Conservation (phyloP, 2,329 filamentous ascomycete species). For the Aspergillus proliferans region DNA sequence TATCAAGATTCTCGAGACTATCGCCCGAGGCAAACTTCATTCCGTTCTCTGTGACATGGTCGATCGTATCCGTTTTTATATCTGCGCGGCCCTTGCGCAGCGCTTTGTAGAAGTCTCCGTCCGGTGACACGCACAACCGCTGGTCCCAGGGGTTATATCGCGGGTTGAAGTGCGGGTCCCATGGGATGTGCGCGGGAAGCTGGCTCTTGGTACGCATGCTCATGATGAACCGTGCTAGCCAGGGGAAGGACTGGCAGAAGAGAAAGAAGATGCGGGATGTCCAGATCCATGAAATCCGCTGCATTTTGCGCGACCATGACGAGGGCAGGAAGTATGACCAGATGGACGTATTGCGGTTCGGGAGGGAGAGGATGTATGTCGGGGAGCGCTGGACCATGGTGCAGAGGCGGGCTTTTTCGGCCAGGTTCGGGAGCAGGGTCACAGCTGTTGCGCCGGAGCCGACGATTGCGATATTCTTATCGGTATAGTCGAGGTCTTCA, state of each 20-base stretch:
- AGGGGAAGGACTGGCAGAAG: constrained; percentile 51
- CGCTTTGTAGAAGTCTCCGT: constrained; percentile 53
- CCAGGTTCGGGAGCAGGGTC: constrained; percentile 66
- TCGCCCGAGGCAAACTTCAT: constrained; percentile 45
- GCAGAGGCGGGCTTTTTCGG: constrained; percentile 57
- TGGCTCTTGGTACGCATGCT: constrained; percentile 39
- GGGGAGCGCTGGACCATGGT: constrained; percentile 80
- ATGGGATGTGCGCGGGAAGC: constrained; percentile 50
- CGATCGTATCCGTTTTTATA: constrained; percentile 52
- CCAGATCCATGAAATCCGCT: constrained; percentile 46
- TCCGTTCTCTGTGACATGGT: constrained; percentile 43
- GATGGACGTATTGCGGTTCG: constrained; percentile 25
- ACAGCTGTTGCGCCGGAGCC: constrained; percentile 75
- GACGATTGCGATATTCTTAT: constrained; percentile 65
- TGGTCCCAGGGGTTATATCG: constrained; percentile 65
- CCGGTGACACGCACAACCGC: constrained; percentile 63
- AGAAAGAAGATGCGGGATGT: constrained; percentile 47
- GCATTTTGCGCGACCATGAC: constrained; percentile 22
- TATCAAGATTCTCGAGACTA: constrained; percentile 31
- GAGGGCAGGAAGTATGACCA: constrained; percentile 31
- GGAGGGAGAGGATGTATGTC: constrained; percentile 57
- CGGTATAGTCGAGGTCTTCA: constrained; percentile 56
- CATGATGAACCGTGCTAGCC: constrained; percentile 44
- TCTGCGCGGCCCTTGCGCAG: constrained; percentile 47
- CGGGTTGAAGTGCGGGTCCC: constrained; percentile 60